Base-by-base conservation (phyloP, 2,329 filamentous ascomycete genomes). In the Apiospora arundinis region DNA sequence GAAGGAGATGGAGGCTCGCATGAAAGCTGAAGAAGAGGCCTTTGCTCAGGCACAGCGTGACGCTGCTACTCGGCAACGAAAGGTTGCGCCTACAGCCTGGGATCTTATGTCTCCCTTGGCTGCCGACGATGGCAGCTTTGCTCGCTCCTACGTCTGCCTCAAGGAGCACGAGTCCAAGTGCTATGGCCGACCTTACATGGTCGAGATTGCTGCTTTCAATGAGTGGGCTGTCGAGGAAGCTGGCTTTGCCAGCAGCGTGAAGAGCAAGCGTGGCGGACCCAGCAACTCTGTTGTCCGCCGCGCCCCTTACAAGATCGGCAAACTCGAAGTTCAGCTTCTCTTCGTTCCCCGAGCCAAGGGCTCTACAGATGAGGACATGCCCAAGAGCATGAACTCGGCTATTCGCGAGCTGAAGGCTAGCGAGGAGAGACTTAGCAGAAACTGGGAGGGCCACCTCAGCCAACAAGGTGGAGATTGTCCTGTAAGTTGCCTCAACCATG, bases 401-500 rank as follows among this genome's bases (percentile, higher is more conserved):
- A 93, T 98, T 76, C 90, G 96, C 23, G 96, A 98, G 84, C 91
- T 99, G 83, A 94, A 93, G 82, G 94, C 95, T 69, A 95, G 95
- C 1, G 95, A 97, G 80, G 92, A 93, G 80, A 88, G 93, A 73
- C 89, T 93, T 73, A 88, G 92, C 67, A 91, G 92, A 73, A 92
- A 91, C 76, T 97, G 90, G 87, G 95, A 99, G 82, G 95, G 96
- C 42, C 91, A 93, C 78, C 85, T 99, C 72, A 98, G 95, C 81
- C 96, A 99, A 81, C 96, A 99, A 83, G 96, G 96, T 80, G 96
- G 96, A 76, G 96, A 99, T 81, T 99, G 96, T 82, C 95, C 95
- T 68, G 95, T 97, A 91, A 90, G 95, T 89, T 73, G 67, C 28
- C 32, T 5, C 4, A 46, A n/a, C 7, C 11, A 63, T 37, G 48